Conservation (phyloP, 768 basidiomycete genomes). For the Tulasnella sp. region DNA sequence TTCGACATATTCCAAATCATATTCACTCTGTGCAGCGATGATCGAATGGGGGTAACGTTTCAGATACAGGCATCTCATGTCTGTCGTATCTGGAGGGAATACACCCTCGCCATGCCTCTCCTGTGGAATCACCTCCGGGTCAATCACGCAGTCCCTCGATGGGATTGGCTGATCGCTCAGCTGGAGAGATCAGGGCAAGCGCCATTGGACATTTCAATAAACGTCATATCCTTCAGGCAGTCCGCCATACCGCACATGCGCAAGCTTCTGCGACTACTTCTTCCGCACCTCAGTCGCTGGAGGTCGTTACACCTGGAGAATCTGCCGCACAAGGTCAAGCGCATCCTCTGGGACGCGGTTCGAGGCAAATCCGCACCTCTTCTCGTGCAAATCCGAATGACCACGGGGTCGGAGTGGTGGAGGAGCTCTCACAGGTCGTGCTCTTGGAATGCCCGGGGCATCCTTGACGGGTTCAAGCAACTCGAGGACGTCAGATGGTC, state of each 20-base stretch:
- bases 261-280: not conserved
- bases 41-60: too few species aligned
- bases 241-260: not conserved
- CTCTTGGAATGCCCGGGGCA: too few species aligned
- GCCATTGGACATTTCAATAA: not conserved
- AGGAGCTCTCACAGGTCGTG: too few species aligned
- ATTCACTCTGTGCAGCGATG: not conserved
- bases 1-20: not conserved
- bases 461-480: too few species aligned
- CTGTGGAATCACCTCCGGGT: not conserved
- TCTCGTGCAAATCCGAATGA: too few species aligned
- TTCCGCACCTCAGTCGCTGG: not conserved
- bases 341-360: not conserved
- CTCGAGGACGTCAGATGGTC: too few species aligned
- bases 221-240: not conserved
- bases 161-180: not conserved
- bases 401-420: too few species aligned
- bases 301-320: not conserved
- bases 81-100: not conserved
- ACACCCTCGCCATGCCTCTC: not conserved
- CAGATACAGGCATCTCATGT: too few species aligned
- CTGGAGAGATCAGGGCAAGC: not conserved
- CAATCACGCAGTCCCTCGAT: not conserved
- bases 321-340: not conserved
- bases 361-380: not conserved